These are phyloP conservation scores for Lepiota brunneoincarnata DNA, from an alignment of 768 basidiomycete species.

Conservation along the genomic window DNA sequence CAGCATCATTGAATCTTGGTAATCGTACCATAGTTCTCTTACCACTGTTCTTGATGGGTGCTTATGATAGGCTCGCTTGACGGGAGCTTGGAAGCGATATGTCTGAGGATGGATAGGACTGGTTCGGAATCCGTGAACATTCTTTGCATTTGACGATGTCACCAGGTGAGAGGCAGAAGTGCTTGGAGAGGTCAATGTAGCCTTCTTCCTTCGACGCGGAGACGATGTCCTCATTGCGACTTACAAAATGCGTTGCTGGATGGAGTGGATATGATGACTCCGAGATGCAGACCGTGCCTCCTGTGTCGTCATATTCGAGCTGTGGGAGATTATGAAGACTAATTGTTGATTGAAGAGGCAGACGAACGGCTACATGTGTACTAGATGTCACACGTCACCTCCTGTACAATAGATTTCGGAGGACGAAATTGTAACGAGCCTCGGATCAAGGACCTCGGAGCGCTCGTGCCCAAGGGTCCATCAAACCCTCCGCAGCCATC, in stretches of 20 bases:
- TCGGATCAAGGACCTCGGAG: no score
- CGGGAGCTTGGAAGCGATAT: slow-evolving; percentile 80
- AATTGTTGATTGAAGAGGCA: no score
- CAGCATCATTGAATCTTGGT: no score
- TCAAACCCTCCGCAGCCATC: no score
- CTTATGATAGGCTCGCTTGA: slow-evolving; percentile 33
- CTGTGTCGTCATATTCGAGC: slow-evolving; percentile 99
- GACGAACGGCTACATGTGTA: no score
- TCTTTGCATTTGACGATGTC: slow-evolving; percentile 99
- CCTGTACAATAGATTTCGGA: no score
- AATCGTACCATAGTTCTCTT: no score
- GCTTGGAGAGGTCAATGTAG: slow-evolving; percentile 98
- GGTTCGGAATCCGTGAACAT: slow-evolving; percentile 98
- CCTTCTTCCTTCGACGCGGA: slow-evolving; percentile 99
- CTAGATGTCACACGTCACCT: no score
- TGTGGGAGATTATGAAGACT: no score
- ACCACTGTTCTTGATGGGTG: slow-evolving; percentile 27
- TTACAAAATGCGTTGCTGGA: slow-evolving; percentile 96
- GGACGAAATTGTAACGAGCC: no score
- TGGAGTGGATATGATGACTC: slow-evolving; percentile 96
- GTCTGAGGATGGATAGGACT: slow-evolving; percentile 89
- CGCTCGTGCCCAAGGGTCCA: no score
- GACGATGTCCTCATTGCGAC: slow-evolving; percentile 98
- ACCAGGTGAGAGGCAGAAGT: slow-evolving; percentile 95
- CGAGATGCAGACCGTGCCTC: slow-evolving; percentile 99